Conservation (phyloP, 2,329 filamentous ascomycete species). For the Aspergillus sp. region DNA sequence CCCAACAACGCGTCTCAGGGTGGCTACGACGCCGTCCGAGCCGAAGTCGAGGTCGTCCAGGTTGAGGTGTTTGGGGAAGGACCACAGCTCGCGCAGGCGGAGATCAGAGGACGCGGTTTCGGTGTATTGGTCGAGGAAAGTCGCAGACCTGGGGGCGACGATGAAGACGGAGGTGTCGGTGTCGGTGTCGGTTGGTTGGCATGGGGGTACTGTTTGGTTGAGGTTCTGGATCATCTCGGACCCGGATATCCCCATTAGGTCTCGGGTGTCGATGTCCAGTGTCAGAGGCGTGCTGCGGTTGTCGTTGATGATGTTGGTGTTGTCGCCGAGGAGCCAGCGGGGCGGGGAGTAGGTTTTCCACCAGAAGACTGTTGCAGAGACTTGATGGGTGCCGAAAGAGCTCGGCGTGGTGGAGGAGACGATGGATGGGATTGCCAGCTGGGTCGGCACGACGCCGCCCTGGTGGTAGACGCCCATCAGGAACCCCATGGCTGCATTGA, state of each 20-base stretch:
- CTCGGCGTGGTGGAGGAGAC: slow-evolving; percentile 11
- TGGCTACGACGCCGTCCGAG: slow-evolving; percentile 38
- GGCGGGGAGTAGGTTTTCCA: slow-evolving; percentile 49
- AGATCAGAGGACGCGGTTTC: slow-evolving; percentile 8
- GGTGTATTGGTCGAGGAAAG: slow-evolving; percentile 32
- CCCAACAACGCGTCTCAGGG: slow-evolving; percentile 38
- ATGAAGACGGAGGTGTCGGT: slow-evolving; percentile 27
- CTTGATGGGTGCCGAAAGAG: slow-evolving; percentile 4
- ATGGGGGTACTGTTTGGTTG: slow-evolving; percentile 23
- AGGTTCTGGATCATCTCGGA: slow-evolving; percentile 32
- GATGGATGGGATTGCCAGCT: slow-evolving; percentile 37
- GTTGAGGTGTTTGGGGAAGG: slow-evolving; percentile 39
- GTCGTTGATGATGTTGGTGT: too few species aligned
- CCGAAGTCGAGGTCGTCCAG: slow-evolving; percentile 45
- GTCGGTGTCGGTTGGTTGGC: slow-evolving; percentile 11
- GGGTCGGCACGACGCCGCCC: slow-evolving; percentile 42
- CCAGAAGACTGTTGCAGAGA: slow-evolving; percentile 38
- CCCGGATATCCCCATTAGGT: slow-evolving; percentile 42
- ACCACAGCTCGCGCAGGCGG: slow-evolving; percentile 33
- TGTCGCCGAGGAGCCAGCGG: slow-evolving; percentile 40
- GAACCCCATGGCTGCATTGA: slow-evolving; percentile 40
- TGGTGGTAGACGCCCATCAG: slow-evolving; percentile 47
- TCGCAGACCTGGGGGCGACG: slow-evolving; percentile 38
- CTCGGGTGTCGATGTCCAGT: slow-evolving; percentile 31
- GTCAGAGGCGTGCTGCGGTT: slow-evolving; percentile 13